These are phyloP conservation scores for Thelephora terrestris DNA, from an alignment of 1,284 basidiomycete species.

Conservation along the genomic window DNA sequence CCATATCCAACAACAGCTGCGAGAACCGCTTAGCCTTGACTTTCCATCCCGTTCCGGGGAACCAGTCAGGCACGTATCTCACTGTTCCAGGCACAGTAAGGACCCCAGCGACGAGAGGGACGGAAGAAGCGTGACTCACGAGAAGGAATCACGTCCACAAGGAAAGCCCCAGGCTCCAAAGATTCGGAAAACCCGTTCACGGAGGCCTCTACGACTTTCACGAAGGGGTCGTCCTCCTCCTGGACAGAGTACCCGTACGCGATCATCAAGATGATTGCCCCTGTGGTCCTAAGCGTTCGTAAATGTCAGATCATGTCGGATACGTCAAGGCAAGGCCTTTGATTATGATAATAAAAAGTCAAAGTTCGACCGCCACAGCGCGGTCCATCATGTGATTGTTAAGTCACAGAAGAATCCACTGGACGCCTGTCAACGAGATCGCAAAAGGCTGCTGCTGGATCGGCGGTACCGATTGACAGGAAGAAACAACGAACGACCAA, in stretches of 20 bases:
- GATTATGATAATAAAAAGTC: constrained; percentile 3
- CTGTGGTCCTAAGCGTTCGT: constrained; percentile 17
- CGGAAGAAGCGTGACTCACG: constrained; percentile 11
- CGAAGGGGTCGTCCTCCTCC: constrained; percentile 20
- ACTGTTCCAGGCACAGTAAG: constrained; percentile 5
- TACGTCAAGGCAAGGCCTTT: too few relatives aligned
- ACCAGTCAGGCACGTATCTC: constrained; percentile 19
- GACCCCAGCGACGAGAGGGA: not conserved
- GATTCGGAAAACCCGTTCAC: constrained; percentile 19
- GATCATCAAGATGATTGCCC: constrained; percentile 24
- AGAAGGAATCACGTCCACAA: constrained; percentile 23
- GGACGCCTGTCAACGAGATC: not conserved
- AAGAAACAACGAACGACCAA: not conserved
- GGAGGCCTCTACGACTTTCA: constrained; percentile 22
- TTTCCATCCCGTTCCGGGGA: constrained; percentile 21
- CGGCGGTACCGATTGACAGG: not conserved
- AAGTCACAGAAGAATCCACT: too few relatives aligned
- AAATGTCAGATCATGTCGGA: not conserved
- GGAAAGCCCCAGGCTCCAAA: constrained; percentile 19
- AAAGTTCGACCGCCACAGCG: not conserved
- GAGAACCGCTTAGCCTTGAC: constrained; percentile 11
- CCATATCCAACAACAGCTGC: constrained; percentile 13
- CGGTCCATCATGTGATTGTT: too few relatives aligned
- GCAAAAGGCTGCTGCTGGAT: not conserved
- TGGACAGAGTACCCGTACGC: constrained; percentile 26